Base-by-base conservation (phyloP, 306 rosid genomes). In the Quercus rubra region DNA sequence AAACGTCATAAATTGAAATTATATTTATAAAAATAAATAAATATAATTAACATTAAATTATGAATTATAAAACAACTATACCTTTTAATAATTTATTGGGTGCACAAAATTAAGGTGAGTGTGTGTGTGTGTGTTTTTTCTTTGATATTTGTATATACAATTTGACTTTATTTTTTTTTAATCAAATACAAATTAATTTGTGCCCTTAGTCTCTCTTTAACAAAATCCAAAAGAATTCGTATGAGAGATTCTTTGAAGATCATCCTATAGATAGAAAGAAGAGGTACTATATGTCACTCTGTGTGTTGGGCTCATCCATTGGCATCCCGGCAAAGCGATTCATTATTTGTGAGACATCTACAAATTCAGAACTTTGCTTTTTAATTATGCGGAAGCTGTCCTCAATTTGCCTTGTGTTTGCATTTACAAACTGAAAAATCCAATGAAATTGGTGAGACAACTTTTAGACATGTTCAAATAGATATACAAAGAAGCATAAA, bases 371-470 rank as follows among this genome's bases (percentile, higher is more conserved):
- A 28, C 35, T 55, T 70, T 54, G 59, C 56, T 35, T 78, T 79
- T 79, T 81, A 12, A 70, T 80, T 14, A 87, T 77, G 43, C 35
- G 78, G 82, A 87, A 87, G 27, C 83, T 82, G 57, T 85, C 88
- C 57, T 64, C 76, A 14, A 85, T 75, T 19, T 72, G 56, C 73
- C 82, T 79, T 31, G 84, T 82, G 1, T 17, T 55, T 57, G 87
- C 77, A 9, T 78, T 87, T 55, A 87, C 87, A 79, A 87, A 70
- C 91, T 87, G 86, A 25, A 73, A 69, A 62, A 31, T 30, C n/a
- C 2, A 77, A 33, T 2, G 31, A 27, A 59, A 59, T 4, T 20
- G 4, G 27, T 59, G 17, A 59, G 31, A 23, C 66, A 59, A 20
- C 54, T 49, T 12, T 20, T 58, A 1, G 12, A 23, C 7, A 21